A percentile compares a stretch with the other conserved stretches of the same genome.
Conservation (phyloP, 1,284 basidiomycete species). For the Puccinia polysora region DNA sequence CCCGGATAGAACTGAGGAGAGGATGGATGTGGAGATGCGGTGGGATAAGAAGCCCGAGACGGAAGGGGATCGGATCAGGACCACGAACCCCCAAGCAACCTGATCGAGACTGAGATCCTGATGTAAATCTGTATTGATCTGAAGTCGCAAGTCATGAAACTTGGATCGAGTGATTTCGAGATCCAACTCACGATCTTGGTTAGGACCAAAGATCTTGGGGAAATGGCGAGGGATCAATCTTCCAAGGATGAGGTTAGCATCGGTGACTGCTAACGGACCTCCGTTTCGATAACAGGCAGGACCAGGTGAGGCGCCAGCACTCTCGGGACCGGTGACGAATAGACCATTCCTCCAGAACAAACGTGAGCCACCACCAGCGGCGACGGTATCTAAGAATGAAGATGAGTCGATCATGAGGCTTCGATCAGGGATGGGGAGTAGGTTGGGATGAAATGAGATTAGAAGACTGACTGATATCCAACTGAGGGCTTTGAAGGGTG, state of each 20-base stretch:
- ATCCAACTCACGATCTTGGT: constrained; percentile 76
- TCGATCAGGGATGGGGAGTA: background rate
- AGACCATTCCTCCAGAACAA: constrained; percentile 74
- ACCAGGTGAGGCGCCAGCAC: constrained; percentile 76
- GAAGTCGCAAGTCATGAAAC: constrained; percentile 64
- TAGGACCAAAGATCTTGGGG: constrained; percentile 72
- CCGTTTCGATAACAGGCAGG: constrained; percentile 75
- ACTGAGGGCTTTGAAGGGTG: constrained; percentile 77
- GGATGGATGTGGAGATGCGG: too few species aligned
- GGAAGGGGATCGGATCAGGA: background rate
- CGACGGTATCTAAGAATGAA: constrained; percentile 56
- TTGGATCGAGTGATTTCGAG: constrained; percentile 62
- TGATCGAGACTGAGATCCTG: constrained; percentile 63
- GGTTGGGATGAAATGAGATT: constrained; percentile 29
- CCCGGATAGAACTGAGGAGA: too few species aligned
- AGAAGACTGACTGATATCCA: constrained; percentile 49
- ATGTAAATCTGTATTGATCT: constrained; percentile 65
- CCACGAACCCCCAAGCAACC: constrained; percentile 67
- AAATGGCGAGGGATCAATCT: constrained; percentile 70
- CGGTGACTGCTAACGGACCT: constrained; percentile 76
- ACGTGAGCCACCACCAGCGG: constrained; percentile 79
- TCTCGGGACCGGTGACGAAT: constrained; percentile 75
- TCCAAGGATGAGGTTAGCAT: constrained; percentile 77
- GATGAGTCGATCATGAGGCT: constrained; percentile 52
- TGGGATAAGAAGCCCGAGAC: too few species aligned